Percentiles rank a stretch among this genome's conserved stretches.
Evolutionary conservation across 2,329 filamentous ascomycete genomes (phyloP).

Genomic region (Pezicula carpinea): DNA sequence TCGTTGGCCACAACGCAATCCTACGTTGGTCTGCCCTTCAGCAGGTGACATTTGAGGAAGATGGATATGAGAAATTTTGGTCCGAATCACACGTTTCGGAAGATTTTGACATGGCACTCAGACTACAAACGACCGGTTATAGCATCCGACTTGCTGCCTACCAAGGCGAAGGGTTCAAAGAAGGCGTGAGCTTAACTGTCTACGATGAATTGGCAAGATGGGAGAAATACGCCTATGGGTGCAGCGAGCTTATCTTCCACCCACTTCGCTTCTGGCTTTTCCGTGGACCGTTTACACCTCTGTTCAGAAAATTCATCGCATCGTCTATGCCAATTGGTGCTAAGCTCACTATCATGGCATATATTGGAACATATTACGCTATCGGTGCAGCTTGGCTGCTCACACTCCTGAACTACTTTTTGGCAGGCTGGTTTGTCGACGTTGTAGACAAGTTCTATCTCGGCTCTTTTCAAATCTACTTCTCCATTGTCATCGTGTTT

Average conservation of each 20-base stretch:
- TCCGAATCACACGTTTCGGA: conserved; percentile 76
- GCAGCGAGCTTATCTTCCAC: conserved; percentile 77
- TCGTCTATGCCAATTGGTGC: conserved; percentile 71
- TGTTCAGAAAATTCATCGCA: conserved; percentile 70
- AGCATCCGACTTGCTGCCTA: conserved; percentile 69
- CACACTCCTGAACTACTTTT: conserved; percentile 69
- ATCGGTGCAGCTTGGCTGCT: conserved; percentile 72
- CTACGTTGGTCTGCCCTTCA: conserved; percentile 73
- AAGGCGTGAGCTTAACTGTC: conserved; percentile 78
- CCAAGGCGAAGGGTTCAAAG: conserved; percentile 71
- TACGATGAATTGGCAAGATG: conserved; percentile 81
- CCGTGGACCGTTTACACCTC: conserved; percentile 71
- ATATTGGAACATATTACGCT: conserved; percentile 77
- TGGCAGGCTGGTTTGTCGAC: conserved; percentile 71
- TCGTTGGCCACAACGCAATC: conserved; percentile 74
- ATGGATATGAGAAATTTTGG: conserved; percentile 76
- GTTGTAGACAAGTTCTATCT: conserved; percentile 77
- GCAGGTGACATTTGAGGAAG: conserved; percentile 62
- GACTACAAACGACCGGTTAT: conserved; percentile 68
- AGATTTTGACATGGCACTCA: conserved; percentile 78
- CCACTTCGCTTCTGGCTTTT: conserved; percentile 69
- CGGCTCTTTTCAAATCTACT: conserved; percentile 75
- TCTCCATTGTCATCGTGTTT: conserved; percentile 75
- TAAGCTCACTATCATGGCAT: conserved; percentile 71
- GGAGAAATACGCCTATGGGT: conserved; percentile 85